phyloP scores from a whole-genome alignment of 352 stramenopile genomes.

The Phytopythium ostracodes region DNA sequence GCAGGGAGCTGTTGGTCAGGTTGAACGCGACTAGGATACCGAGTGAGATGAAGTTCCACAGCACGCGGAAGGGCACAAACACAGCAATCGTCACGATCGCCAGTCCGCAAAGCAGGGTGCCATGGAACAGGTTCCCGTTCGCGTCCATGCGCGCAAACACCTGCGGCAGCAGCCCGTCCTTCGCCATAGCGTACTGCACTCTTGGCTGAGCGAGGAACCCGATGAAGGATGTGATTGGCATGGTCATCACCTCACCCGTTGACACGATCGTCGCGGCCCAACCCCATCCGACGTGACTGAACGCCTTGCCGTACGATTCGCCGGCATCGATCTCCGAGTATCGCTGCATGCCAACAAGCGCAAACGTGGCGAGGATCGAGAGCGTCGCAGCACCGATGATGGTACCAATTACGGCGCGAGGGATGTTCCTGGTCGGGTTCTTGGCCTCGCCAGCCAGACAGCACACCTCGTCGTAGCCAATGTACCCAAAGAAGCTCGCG shows the following conservation, averaged over 20 bases:
- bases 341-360: constrained; percentile 90
- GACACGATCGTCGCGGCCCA: constrained; percentile 86
- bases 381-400: constrained; percentile 80
- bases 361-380: constrained; percentile 85
- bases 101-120: constrained; percentile 57
- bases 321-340: constrained; percentile 79
- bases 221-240: constrained; percentile 95
- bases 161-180: constrained; percentile 89
- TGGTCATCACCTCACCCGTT: constrained; percentile 91
- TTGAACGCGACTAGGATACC: constrained; percentile 90
- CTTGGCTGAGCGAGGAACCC: constrained; percentile 92
- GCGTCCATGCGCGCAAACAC: constrained; percentile 77
- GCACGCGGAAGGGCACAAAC: constrained; percentile 78
- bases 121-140: constrained; percentile 69
- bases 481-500: constrained; percentile 95
- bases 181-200: constrained; percentile 89
- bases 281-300: constrained; percentile 49
- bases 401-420: constrained; percentile 86
- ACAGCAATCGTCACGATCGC: constrained; percentile 51
- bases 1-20: constrained; percentile 81
- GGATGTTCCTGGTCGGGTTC: constrained; percentile 84
- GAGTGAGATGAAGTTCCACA: constrained; percentile 90
- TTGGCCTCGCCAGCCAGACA: constrained; percentile 89
- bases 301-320: constrained; percentile 71
- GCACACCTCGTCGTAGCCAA: constrained; percentile 97